Percentiles rank a stretch among this genome's conserved stretches.
phyloP scores from a whole-genome alignment of 2,329 filamentous ascomycete species.

The Sclerotinia trifoliorum region DNA sequence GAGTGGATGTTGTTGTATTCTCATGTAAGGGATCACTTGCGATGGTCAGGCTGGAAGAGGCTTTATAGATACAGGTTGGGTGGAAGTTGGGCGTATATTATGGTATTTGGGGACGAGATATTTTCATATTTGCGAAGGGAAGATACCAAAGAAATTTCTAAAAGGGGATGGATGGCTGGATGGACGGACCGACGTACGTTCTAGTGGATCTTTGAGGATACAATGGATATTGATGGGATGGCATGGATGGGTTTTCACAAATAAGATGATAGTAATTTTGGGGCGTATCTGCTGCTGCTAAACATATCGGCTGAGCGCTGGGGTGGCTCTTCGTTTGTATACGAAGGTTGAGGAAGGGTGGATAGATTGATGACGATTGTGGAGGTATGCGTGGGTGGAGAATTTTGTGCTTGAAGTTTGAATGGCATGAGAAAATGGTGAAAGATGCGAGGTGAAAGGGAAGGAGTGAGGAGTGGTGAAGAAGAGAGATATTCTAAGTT shows the following conservation, averaged over 20 bases:
- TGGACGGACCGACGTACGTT: not conserved
- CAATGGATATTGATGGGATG: constrained; percentile 14
- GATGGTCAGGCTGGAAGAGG: not conserved
- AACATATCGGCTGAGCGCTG: not conserved
- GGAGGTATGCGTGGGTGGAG: not conserved
- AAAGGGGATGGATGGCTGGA: not conserved
- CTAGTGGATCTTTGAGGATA: constrained; percentile 17
- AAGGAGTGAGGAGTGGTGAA: not conserved
- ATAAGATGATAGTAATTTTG: constrained; percentile 18
- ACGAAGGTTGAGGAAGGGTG: not conserved
- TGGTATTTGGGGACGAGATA: constrained; percentile 9
- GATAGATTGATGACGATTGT: not conserved
- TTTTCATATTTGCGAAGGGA: constrained; percentile 16
- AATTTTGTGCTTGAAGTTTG: not conserved
- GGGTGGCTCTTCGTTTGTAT: not conserved
- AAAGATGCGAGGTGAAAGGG: not conserved
- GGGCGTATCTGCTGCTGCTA: not conserved
- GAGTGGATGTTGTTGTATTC: constrained; percentile 78
- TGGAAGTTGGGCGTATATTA: constrained; percentile 15
- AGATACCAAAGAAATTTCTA: constrained; percentile 19
- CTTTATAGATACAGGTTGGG: not conserved
- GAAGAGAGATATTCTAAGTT: constrained; percentile 13
- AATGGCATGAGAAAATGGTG: not conserved
- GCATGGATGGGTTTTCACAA: constrained; percentile 11
- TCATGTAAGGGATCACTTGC: constrained; percentile 64